Evolutionary conservation across 352 stramenopile species (phyloP).

Genomic region (Pythium biforme): DNA sequence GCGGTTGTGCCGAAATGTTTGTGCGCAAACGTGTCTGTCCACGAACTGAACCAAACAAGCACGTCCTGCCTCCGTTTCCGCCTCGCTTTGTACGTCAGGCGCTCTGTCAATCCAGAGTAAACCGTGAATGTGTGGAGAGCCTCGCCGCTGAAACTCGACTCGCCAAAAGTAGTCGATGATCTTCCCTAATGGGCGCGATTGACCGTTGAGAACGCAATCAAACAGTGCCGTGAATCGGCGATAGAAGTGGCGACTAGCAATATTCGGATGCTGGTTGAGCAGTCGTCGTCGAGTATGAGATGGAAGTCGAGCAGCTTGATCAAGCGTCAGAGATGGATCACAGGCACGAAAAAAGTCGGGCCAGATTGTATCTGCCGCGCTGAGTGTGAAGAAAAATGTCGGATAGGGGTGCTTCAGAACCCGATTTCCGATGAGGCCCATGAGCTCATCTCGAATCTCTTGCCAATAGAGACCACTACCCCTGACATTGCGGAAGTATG

Average conservation of each 20-base stretch:
- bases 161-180: slow-evolving; percentile 5
- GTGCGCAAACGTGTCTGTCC: no score
- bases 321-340: slow-evolving; percentile 6
- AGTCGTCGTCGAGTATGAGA: background rate
- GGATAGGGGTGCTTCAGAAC: slow-evolving; percentile 20
- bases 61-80: no score
- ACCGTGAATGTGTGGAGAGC: slow-evolving; percentile 8
- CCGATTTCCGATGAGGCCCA: slow-evolving; percentile 23
- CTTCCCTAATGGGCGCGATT: background rate
- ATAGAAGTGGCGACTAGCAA: slow-evolving; percentile 25
- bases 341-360: slow-evolving; percentile 29
- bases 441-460: slow-evolving; percentile 23
- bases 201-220: slow-evolving; percentile 14
- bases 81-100: no score
- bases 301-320: background rate
- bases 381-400: slow-evolving; percentile 30
- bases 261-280: slow-evolving; percentile 26
- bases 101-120: background rate
- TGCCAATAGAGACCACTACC: slow-evolving; percentile 25
- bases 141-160: slow-evolving; percentile 1
- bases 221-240: slow-evolving; percentile 28
- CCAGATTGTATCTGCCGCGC: slow-evolving; percentile 32
- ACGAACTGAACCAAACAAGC: no score
- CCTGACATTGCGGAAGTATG: slow-evolving; percentile 20
- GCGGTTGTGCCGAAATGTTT: no score